These are phyloP conservation scores for Saccharomyces hybrid DNA, from an alignment of 1,139 yeast genomes.

Conservation along the genomic window DNA sequence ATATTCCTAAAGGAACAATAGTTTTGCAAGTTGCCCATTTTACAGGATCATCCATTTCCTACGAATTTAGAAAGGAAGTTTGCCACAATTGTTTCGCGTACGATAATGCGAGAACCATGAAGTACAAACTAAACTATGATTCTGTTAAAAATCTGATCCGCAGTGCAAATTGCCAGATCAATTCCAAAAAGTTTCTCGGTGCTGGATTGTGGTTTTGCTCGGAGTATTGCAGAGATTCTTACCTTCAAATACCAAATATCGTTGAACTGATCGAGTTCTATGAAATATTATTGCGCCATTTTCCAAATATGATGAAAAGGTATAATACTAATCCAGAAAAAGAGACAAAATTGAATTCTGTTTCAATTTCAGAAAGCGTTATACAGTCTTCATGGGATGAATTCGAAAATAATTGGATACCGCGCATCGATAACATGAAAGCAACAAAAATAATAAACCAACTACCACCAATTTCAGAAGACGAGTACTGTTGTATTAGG, in stretches of 20 bases:
- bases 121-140: slow-evolving; percentile 22
- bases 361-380: slow-evolving; percentile 6
- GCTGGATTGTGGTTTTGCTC: slow-evolving; percentile 54
- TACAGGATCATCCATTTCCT: slow-evolving; percentile 42
- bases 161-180: not conserved
- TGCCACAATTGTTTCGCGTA: slow-evolving; percentile 52
- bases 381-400: slow-evolving; percentile 28
- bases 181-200: slow-evolving; percentile 25
- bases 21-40: slow-evolving; percentile 40
- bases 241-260: slow-evolving; percentile 29
- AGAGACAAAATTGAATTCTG: slow-evolving; percentile 11
- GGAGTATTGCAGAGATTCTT: slow-evolving; percentile 37
- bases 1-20: slow-evolving; percentile 38
- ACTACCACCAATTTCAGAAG: slow-evolving; percentile 33
- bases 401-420: slow-evolving; percentile 35
- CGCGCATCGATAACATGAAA: slow-evolving; percentile 24
- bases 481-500: slow-evolving; percentile 37
- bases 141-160: not conserved
- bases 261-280: slow-evolving; percentile 26
- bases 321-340: slow-evolving; percentile 7
- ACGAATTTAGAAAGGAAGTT: slow-evolving; percentile 58
- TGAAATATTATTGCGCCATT: slow-evolving; percentile 31
- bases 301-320: slow-evolving; percentile 21
- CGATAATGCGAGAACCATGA: slow-evolving; percentile 43
- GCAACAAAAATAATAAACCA: slow-evolving; percentile 18